Conservation (phyloP, 2,329 filamentous ascomycete species). For the Didymella arachidicola region DNA sequence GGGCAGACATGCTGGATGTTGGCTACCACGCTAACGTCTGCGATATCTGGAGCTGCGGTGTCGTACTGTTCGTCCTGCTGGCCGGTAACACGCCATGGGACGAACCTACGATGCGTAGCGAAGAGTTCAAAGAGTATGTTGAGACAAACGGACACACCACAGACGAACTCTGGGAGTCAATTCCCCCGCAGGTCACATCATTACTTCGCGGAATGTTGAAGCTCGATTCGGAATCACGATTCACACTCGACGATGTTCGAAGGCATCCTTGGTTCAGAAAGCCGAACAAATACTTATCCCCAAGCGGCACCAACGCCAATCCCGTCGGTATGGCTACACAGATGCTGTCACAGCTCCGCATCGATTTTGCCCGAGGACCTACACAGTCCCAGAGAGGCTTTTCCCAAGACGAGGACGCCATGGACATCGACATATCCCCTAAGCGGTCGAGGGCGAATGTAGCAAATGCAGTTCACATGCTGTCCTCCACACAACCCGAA, state of each 20-base stretch:
- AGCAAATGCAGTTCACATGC: conserved; percentile 52
- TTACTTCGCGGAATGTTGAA: conserved; percentile 93
- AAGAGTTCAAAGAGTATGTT: conserved; percentile 90
- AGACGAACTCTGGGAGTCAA: conserved; percentile 83
- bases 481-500: conserved; percentile 88
- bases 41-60: conserved; percentile 97
- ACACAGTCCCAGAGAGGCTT: conserved; percentile 57
- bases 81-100: conserved; percentile 99
- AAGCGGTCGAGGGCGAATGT: conserved; percentile 42
- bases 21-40: conserved; percentile 81
- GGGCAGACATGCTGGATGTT: conserved; percentile 57
- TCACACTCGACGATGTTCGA: conserved; percentile 85
- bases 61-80: conserved; percentile 94
- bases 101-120: conserved; percentile 83
- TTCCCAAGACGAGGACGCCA: conserved; percentile 61
- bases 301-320: conserved; percentile 77
- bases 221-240: conserved; percentile 75
- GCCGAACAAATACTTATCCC: conserved; percentile 76
- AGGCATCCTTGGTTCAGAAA: conserved; percentile 95
- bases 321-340: conserved; percentile 87
- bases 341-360: conserved; percentile 90
- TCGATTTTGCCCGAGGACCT: conserved; percentile 80
- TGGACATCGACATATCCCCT: conserved; percentile 71
- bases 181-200: conserved; percentile 78
- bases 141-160: conserved; percentile 79